Evolutionary conservation across 2,329 filamentous ascomycete genomes (phyloP).

Genomic region (Botrytis pseudocinerea): DNA sequence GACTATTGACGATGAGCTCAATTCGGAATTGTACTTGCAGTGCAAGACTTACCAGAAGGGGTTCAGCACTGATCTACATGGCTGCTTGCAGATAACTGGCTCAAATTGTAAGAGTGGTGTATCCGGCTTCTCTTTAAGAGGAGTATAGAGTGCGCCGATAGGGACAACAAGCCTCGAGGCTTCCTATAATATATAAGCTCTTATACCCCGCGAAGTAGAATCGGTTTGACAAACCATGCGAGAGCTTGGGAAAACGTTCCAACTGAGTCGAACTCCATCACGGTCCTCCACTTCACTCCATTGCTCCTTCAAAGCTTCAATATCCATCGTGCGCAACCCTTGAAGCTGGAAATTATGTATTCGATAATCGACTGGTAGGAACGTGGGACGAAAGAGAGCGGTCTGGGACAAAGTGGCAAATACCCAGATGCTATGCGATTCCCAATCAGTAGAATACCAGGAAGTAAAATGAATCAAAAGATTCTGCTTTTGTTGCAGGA

Average conservation of each 20-base stretch:
- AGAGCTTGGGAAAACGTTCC: constrained; percentile 98
- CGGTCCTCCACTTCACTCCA: constrained; percentile 81
- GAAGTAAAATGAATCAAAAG: neutral
- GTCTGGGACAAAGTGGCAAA: neutral
- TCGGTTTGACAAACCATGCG: constrained; percentile 71
- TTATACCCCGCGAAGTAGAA: constrained; percentile 26
- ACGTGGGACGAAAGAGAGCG: neutral
- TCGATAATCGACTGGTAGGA: neutral
- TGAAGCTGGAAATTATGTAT: constrained; percentile 8
- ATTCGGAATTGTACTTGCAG: neutral
- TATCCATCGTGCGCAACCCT: constrained; percentile 35
- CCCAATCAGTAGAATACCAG: neutral
- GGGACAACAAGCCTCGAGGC: constrained; percentile 92
- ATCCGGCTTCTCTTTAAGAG: constrained; percentile 90
- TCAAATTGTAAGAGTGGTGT: constrained; percentile 91
- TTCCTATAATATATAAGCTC: constrained; percentile 60
- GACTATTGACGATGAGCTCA: constrained; percentile 50
- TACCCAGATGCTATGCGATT: neutral
- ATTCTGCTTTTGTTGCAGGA: neutral
- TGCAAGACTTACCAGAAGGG: constrained; percentile 76
- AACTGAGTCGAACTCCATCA: constrained; percentile 93
- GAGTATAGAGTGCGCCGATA: constrained; percentile 93
- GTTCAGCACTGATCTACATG: constrained; percentile 93
- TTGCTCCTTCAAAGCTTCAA: constrained; percentile 40
- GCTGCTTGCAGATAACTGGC: constrained; percentile 93